Percentiles rank a stretch among this genome's conserved stretches.
Evolutionary conservation across 345 rosid species (phyloP).

Genomic region (Rhizophora mangle): DNA sequence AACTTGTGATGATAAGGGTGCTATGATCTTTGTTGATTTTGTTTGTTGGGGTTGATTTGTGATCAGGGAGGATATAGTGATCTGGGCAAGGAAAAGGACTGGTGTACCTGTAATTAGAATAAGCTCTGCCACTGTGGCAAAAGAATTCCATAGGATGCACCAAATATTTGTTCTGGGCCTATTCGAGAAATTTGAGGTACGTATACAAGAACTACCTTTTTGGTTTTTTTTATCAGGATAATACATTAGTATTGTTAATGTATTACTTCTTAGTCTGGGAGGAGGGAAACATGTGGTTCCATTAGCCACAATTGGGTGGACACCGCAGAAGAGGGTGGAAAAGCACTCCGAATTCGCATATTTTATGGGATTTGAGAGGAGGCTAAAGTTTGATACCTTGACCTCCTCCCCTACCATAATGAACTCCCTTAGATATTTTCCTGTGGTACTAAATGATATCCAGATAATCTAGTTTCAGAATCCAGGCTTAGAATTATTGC

Average conservation of each 20-base stretch:
- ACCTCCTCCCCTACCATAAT: too few relatives aligned
- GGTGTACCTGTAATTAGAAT: conserved; percentile 60
- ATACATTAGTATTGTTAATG: too few relatives aligned
- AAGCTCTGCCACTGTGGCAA: conserved; percentile 52
- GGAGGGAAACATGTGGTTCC: too few relatives aligned
- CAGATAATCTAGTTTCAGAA: conserved; percentile 6
- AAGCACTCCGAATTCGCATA: too few relatives aligned
- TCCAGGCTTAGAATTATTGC: not conserved
- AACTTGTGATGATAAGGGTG: too few relatives aligned
- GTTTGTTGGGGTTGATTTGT: conserved; percentile 16
- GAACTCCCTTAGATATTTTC: not conserved
- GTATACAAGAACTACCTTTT: not conserved
- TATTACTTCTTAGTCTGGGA: too few relatives aligned
- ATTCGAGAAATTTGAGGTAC: conserved; percentile 71
- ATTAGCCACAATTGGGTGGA: too few relatives aligned
- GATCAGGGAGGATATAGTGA: conserved; percentile 68
- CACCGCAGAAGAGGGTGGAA: too few relatives aligned
- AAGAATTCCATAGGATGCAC: conserved; percentile 49
- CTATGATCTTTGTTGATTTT: conserved; percentile 2
- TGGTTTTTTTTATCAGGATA: too few relatives aligned
- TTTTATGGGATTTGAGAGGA: too few relatives aligned
- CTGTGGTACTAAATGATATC: not conserved
- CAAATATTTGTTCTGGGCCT: conserved; percentile 54
- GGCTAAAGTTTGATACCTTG: too few relatives aligned
- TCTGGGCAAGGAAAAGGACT: conserved; percentile 82